A percentile compares a stretch with the other conserved stretches of the same genome.
Conservation (phyloP, 495 filamentous ascomycete species). For the Trichocladium uniseriatum region DNA sequence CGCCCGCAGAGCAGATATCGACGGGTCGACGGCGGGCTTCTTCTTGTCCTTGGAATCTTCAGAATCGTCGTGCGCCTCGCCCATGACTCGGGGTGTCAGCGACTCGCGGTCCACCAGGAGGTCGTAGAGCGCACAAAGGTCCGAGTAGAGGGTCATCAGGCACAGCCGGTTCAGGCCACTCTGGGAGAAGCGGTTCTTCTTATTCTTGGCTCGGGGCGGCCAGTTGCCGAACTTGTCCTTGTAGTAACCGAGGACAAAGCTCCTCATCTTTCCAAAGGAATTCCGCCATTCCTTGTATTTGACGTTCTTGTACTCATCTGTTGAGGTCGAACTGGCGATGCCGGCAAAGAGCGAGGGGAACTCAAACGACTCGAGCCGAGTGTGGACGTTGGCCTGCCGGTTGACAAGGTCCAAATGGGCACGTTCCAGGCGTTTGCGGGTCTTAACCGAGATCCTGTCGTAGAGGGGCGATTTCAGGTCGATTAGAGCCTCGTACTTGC, state of each 20-base stretch:
- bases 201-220: constrained; percentile 84
- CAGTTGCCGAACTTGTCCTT: constrained; percentile 79
- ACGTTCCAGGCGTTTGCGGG: constrained; percentile 70
- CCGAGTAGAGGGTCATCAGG: constrained; percentile 71
- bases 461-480: constrained; percentile 59
- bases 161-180: constrained; percentile 77
- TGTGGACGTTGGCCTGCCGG: constrained; percentile 55
- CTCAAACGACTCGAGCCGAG: constrained; percentile 68
- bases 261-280: constrained; percentile 63
- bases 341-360: constrained; percentile 90
- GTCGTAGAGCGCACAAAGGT: constrained; percentile 82
- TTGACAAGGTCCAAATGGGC: constrained; percentile 68
- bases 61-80: constrained; percentile 36
- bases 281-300: constrained; percentile 78
- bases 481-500: constrained; percentile 70
- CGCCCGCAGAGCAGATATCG: constrained; percentile 50
- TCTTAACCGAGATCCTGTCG: constrained; percentile 55
- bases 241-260: constrained; percentile 67
- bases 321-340: constrained; percentile 67
- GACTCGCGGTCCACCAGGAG: constrained; percentile 69
- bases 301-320: constrained; percentile 60
- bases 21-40: constrained; percentile 32
- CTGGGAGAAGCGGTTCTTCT: constrained; percentile 85
- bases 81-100: constrained; percentile 47
- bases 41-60: constrained; percentile 12